Percentiles rank a stretch among this genome's conserved stretches.
These are phyloP conservation scores for Paramecium octaurelia DNA, from an alignment of 73 alveolate genomes.

Conservation along the genomic window DNA sequence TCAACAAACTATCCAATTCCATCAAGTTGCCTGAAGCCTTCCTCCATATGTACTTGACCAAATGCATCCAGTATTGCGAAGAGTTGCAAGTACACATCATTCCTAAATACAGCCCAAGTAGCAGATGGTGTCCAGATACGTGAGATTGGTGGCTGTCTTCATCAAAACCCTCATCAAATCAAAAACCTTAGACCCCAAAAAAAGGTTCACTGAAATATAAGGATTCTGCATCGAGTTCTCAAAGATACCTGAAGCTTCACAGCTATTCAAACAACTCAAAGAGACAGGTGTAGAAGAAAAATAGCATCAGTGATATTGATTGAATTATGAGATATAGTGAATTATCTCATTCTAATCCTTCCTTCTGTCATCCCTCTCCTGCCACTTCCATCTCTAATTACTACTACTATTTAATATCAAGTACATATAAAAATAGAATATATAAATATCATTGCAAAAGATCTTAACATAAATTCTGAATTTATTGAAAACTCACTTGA, in stretches of 20 bases:
- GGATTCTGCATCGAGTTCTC: conserved; percentile 24
- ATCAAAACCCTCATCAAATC: not conserved
- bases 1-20: not conserved
- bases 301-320: not conserved
- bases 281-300: not conserved
- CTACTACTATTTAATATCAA: too few relatives aligned
- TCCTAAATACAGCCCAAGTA: not conserved
- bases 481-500: not conserved
- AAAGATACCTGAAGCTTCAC: not conserved
- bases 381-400: too few relatives aligned
- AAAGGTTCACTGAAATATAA: not conserved
- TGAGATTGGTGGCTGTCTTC: not conserved
- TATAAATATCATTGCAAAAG: too few relatives aligned
- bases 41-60: not conserved
- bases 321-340: not conserved
- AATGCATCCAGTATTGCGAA: conserved; percentile 6
- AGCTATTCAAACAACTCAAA: not conserved
- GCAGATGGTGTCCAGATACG: not conserved
- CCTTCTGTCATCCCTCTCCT: not conserved
- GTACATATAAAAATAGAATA: too few relatives aligned
- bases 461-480: too few relatives aligned
- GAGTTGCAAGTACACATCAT: not conserved
- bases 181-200: not conserved
- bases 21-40: conserved; percentile 19
- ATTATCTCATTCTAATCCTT: not conserved